These are phyloP conservation scores for Hapsidospora chrysogenum DNA, from an alignment of 495 filamentous ascomycete genomes.

Conservation along the genomic window DNA sequence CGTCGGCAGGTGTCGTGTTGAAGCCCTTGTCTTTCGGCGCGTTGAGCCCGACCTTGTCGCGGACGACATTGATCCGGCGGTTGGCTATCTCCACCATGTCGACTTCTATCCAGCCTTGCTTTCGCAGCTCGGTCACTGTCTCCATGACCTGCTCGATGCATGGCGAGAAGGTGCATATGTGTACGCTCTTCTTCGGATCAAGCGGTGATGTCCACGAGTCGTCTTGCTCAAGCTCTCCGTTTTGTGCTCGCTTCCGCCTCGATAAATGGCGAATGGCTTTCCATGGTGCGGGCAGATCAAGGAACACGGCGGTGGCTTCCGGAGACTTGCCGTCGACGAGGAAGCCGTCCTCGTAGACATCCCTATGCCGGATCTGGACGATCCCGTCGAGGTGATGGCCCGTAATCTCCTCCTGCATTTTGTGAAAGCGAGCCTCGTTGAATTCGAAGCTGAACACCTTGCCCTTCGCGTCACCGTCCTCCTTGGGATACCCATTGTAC, in stretches of 20 bases:
- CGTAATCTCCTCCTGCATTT: constrained; percentile 54
- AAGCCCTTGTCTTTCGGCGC: constrained; percentile 21
- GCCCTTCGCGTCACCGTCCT: constrained; percentile 31
- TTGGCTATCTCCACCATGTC: constrained; percentile 78
- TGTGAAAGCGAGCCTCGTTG: constrained; percentile 58
- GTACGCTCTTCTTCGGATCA: constrained; percentile 43
- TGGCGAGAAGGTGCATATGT: constrained; percentile 86
- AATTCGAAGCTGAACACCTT: constrained; percentile 91
- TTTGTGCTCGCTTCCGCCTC: constrained; percentile 26
- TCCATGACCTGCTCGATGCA: constrained; percentile 89
- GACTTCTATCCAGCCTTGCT: constrained; percentile 77
- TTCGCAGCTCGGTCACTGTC: constrained; percentile 62
- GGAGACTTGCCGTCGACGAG: constrained; percentile 39
- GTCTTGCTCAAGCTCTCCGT: constrained; percentile 5
- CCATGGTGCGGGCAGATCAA: constrained; percentile 90
- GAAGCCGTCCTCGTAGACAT: constrained; percentile 85
- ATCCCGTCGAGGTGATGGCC: constrained; percentile 56
- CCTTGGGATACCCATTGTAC: constrained; percentile 58
- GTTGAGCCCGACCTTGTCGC: constrained; percentile 55
- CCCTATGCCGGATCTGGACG: constrained; percentile 73
- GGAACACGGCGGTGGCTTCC: constrained; percentile 65
- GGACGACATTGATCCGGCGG: constrained; percentile 57
- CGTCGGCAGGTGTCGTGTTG: constrained; percentile 40
- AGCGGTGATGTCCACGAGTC: constrained; percentile 44
- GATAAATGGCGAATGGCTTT: constrained; percentile 73